Base-by-base conservation (phyloP, 495 filamentous ascomycete genomes). In the Penicillium soppii region DNA sequence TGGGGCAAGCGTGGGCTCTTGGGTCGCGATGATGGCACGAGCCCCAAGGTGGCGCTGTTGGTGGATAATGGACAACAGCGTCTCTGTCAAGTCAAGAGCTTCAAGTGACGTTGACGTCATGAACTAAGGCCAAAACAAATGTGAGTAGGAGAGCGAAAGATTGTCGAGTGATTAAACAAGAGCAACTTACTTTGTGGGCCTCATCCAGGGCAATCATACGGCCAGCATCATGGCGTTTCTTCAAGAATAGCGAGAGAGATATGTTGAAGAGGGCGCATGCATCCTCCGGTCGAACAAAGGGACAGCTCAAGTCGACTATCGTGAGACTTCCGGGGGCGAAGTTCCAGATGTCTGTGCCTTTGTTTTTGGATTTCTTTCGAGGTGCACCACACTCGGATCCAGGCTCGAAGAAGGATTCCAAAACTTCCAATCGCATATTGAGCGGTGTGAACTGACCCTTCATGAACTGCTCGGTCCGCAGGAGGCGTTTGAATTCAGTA, bases 1-100 rank as follows among this genome's bases (percentile, higher is more conserved):
- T 0, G 82, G 80, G 0, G 85, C 86, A 33, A 92, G 81, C 0
- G 87, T 91, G 0, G 89, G 89, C 53, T 92, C 89, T 58, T 94
- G 87, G 0, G 89, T 92, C 0, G 88, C 82, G 25, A 92, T 84
- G 30, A 92, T 50, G 12, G 91, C 70, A 1, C 87, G 77, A 0
- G 79, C 72, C 4, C 73, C 88, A 0, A 84, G 63, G 60, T 92
- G 88, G 7, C 89, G 83, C 58, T 92, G 87, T 35, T 82, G 74
- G 4, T 88, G 77, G 58, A 92, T 87, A 0, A 75, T 74, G 0
- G 76, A 74, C 0, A 92, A 71, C 4, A 92, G 69, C 1, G 75
- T 77, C 22, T 88, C 76, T 0, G 86, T 91, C 36, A 91, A 80
- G 0, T 56, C 52, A 13, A 56, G 49, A 2, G 83, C 74, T 20